phyloP scores from a whole-genome alignment of 352 stramenopile genomes.

The Phytopythium sindhum region DNA sequence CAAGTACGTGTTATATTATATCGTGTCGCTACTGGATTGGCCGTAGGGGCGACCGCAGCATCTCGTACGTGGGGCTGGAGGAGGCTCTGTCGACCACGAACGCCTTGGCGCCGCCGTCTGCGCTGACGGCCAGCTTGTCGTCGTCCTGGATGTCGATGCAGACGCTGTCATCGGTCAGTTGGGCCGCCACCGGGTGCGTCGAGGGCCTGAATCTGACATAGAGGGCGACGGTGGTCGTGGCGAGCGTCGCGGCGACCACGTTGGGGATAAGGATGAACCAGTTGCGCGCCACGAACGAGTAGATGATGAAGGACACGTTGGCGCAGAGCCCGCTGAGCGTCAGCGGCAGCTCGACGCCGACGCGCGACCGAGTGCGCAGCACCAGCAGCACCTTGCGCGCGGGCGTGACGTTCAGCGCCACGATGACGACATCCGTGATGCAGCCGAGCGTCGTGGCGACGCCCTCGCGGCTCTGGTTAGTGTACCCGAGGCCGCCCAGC shows the following conservation, averaged over 20 bases:
- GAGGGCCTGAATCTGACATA: constrained; percentile 27
- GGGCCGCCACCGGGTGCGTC: constrained; percentile 12
- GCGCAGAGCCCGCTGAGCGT: constrained; percentile 32
- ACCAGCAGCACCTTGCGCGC: constrained; percentile 36
- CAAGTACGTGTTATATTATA: background rate
- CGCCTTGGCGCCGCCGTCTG: background rate
- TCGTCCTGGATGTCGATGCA: background rate
- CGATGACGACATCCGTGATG: constrained; percentile 33
- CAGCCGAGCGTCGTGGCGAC: constrained; percentile 31
- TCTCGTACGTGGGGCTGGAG: background rate
- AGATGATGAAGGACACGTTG: constrained; percentile 51
- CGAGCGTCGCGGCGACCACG: background rate
- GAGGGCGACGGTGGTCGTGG: constrained; percentile 13
- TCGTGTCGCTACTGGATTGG: background rate
- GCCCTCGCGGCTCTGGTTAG: constrained; percentile 23
- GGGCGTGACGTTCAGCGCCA: constrained; percentile 42
- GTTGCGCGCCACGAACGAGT: constrained; percentile 32
- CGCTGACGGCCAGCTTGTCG: background rate
- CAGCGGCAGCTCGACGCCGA: constrained; percentile 43
- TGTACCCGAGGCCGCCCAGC: constrained; percentile 25
- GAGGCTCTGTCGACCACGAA: background rate
- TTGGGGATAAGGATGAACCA: constrained; percentile 26
- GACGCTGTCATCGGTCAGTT: background rate
- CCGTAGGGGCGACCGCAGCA: background rate
- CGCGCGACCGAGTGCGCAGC: constrained; percentile 31